Base-by-base conservation (phyloP, 2,329 filamentous ascomycete genomes). In the Hyphodiscus sp. region DNA sequence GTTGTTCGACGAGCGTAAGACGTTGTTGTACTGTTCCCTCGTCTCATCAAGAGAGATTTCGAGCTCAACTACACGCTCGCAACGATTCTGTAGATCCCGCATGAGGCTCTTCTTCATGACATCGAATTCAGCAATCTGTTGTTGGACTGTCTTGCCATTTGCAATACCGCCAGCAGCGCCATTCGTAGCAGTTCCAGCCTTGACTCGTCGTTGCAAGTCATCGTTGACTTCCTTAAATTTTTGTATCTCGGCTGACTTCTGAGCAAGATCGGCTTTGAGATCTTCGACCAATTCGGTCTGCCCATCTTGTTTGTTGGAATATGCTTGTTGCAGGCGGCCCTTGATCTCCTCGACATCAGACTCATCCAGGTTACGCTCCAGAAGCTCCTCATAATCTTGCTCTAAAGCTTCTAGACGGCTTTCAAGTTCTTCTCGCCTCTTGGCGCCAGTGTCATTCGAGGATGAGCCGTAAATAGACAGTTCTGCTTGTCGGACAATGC, bases 51-150 rank as follows among this genome's bases (percentile, higher is more conserved):
- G 81, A 38, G 89, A 95, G 66, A 99, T 99, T 73, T 99, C 94
- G 26, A 99, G 83, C 76, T 99, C 94, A 18, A 99, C 94, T 33
- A 99, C 91, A 61, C 94, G 86, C 76, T 99, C 94, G 72, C 94
- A 99, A 57, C 94, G 87, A 76, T 99, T 97, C 73, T 99, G 94
- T 61, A 99, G 77, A 72, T 99, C 94, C 54, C 94, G 89, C 94
- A 99, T 99, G 63, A 99, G 78, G 61, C 89, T 95, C 82, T 99
- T 99, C 84, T 99, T 99, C 91, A 99, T 99, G 55, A 90, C 88
- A 71, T 99, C 94, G 65, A 99, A 99, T 69, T 99, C 94, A 54
- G 92, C 89, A 71, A 99, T 95, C 74, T 97, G 94, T 74, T 99
- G 92, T 69, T 95, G 91, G 45, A 97, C 83, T 13, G 90, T 95